Evolutionary conservation across 306 rosid genomes (phyloP).

Genomic region (Morella rubra): DNA sequence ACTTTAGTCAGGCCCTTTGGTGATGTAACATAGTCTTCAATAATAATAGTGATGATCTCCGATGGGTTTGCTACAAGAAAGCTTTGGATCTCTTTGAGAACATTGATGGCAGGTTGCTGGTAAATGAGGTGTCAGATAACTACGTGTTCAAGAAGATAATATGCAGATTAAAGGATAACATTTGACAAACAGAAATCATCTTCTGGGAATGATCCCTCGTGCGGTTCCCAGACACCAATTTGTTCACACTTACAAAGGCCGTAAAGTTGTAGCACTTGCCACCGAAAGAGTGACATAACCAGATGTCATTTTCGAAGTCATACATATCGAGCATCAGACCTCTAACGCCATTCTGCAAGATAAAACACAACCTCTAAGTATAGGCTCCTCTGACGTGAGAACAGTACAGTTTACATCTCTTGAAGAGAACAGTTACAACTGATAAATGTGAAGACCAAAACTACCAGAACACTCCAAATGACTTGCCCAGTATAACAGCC

Average conservation of each 20-base stretch:
- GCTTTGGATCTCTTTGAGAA: constrained; percentile 68
- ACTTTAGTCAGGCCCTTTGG: constrained; percentile 84
- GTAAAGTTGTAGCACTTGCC: constrained; percentile 85
- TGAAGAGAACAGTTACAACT: background rate
- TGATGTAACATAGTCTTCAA: constrained; percentile 89
- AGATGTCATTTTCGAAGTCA: constrained; percentile 73
- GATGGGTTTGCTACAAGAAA: constrained; percentile 78
- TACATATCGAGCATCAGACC: constrained; percentile 94
- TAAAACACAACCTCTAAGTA: constrained; percentile 22
- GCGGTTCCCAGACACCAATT: background rate
- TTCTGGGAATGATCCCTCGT: background rate
- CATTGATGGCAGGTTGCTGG: constrained; percentile 86
- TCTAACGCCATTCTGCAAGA: constrained; percentile 76
- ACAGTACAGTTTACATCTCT: background rate
- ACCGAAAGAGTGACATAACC: constrained; percentile 84
- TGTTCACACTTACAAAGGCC: constrained; percentile 70
- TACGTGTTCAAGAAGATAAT: background rate
- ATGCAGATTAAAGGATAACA: background rate
- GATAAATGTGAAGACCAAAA: background rate
- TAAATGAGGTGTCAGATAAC: constrained; percentile 22
- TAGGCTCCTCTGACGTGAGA: background rate
- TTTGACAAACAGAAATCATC: background rate
- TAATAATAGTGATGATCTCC: constrained; percentile 77
- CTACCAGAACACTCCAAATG: background rate
- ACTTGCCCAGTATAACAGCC: background rate